Evolutionary conservation across 2,329 filamentous ascomycete genomes (phyloP).

Genomic region (Botrytis sinoallii): DNA sequence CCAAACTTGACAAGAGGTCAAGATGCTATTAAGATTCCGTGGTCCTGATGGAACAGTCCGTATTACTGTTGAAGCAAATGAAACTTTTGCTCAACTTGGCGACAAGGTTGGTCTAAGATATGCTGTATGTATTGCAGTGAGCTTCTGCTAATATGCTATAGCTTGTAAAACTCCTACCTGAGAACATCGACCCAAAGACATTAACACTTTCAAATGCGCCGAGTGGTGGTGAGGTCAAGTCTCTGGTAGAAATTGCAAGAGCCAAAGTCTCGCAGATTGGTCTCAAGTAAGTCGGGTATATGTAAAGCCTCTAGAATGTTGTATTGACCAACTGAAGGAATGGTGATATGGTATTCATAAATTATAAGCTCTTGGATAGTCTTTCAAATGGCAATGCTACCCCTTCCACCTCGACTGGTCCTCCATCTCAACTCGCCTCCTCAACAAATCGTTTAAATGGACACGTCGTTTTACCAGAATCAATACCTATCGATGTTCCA

Average conservation of each 20-base stretch:
- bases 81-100: conserved; percentile 66
- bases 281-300: conserved; percentile 47
- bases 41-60: conserved; percentile 92
- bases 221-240: conserved; percentile 55
- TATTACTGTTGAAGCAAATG: conserved; percentile 69
- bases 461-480: conserved; percentile 67
- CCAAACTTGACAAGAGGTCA: conserved; percentile 8
- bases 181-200: conserved; percentile 58
- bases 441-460: conserved; percentile 74
- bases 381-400: conserved; percentile 42
- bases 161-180: conserved; percentile 58
- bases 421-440: conserved; percentile 32
- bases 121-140: neutral
- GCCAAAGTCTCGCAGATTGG: conserved; percentile 58
- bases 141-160: conserved; percentile 36
- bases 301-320: neutral
- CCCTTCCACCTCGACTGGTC: conserved; percentile 35
- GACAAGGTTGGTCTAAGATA: conserved; percentile 44
- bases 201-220: conserved; percentile 62
- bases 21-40: conserved; percentile 45
- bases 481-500: conserved; percentile 58
- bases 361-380: conserved; percentile 64
- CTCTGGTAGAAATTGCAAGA: conserved; percentile 54
- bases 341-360: conserved; percentile 86
- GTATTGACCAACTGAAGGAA: conserved; percentile 53